Evolutionary conservation across 2,329 filamentous ascomycete genomes (phyloP).

Genomic region (Bipolaris victoriae): DNA sequence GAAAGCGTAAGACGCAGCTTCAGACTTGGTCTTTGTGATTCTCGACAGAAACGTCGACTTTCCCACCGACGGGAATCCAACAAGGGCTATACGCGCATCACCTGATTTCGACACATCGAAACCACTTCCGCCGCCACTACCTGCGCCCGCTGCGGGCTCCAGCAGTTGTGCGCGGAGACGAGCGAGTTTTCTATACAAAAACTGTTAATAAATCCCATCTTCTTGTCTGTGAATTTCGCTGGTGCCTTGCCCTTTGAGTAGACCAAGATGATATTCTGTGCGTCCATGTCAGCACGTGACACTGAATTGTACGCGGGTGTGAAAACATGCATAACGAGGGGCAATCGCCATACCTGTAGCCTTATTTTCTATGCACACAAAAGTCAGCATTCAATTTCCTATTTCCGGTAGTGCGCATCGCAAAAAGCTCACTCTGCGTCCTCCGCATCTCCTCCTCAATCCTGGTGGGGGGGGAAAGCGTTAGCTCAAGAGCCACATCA

Average conservation of each 20-base stretch:
- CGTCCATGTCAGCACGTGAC: slow-evolving; percentile 48
- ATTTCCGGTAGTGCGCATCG: neutral
- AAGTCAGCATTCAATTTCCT: slow-evolving; percentile 40
- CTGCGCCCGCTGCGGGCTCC: slow-evolving; percentile 81
- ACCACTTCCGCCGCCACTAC: slow-evolving; percentile 77
- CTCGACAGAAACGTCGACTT: slow-evolving; percentile 99
- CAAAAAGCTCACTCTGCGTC: slow-evolving; percentile 82
- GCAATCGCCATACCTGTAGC: slow-evolving; percentile 77
- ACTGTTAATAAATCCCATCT: neutral
- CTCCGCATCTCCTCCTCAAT: slow-evolving; percentile 99
- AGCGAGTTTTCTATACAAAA: slow-evolving; percentile 78
- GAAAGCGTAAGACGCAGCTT: slow-evolving; percentile 95
- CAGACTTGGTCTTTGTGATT: slow-evolving; percentile 96
- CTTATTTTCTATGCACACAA: slow-evolving; percentile 79
- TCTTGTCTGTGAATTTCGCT: neutral
- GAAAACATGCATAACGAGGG: neutral
- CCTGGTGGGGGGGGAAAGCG: slow-evolving; percentile 58
- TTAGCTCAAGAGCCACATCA: slow-evolving; percentile 37
- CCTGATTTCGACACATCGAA: slow-evolving; percentile 93
- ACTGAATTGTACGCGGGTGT: neutral
- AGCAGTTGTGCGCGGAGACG: slow-evolving; percentile 92
- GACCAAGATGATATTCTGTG: slow-evolving; percentile 94
- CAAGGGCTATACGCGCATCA: slow-evolving; percentile 93
- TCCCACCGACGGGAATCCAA: slow-evolving; percentile 98
- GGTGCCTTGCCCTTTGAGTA: slow-evolving; percentile 81